A percentile compares a stretch with the other conserved stretches of the same genome.
These are phyloP conservation scores for Gaultheria prostrata DNA, from an alignment of 148 eudicot genomes.

Conservation along the genomic window DNA sequence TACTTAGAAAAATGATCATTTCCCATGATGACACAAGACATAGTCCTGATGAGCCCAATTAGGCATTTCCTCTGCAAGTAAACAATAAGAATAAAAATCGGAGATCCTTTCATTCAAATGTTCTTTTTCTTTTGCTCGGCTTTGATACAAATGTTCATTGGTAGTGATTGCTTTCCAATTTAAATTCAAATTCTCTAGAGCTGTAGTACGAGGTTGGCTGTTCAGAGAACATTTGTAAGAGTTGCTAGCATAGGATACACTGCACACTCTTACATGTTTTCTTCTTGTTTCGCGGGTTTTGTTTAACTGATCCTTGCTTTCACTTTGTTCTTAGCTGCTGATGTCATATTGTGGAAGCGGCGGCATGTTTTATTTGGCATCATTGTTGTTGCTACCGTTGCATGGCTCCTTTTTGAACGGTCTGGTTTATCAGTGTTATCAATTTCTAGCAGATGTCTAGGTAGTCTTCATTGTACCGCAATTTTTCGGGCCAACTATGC, in stretches of 20 bases:
- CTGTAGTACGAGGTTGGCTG: neutral
- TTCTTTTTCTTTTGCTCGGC: too few species aligned
- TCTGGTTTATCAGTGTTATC: slow-evolving; percentile 76
- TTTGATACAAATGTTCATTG: neutral
- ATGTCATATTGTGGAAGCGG: slow-evolving; percentile 80
- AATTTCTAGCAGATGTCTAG: slow-evolving; percentile 74
- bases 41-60: neutral
- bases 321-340: slow-evolving; percentile 59
- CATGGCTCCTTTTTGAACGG: slow-evolving; percentile 74
- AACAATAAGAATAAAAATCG: neutral
- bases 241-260: neutral
- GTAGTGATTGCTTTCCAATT: neutral
- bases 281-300: neutral
- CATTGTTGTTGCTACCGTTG: slow-evolving; percentile 68
- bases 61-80: neutral
- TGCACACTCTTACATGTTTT: neutral
- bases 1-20: neutral
- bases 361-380: slow-evolving; percentile 62
- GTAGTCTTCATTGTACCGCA: slow-evolving; percentile 62
- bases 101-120: too few species aligned
- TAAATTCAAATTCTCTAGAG: neutral
- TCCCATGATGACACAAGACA: neutral
- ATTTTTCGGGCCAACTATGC: slow-evolving; percentile 77
- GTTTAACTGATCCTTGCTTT: slow-evolving; percentile 2
- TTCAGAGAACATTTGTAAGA: neutral